phyloP scores from a whole-genome alignment of 176 grass and related monocot genomes.

The Phoenix roebelenii region DNA sequence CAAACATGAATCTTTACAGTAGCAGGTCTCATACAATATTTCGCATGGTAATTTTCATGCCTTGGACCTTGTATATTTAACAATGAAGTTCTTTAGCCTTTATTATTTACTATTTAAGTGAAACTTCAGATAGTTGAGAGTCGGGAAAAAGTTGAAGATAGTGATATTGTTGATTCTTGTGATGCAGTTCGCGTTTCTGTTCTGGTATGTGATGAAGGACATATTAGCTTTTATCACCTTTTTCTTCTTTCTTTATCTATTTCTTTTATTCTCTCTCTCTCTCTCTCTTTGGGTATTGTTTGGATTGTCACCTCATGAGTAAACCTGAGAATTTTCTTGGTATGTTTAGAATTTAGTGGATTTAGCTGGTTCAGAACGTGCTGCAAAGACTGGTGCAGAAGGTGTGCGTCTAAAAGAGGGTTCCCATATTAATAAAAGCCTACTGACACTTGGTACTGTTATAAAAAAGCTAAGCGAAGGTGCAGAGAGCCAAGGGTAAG shows the following conservation, averaged over 20 bases:
- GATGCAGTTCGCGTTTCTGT: constrained; percentile 91
- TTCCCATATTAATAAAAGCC: constrained; percentile 97
- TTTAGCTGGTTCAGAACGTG: constrained; percentile 94
- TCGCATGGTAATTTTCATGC: constrained; percentile 52
- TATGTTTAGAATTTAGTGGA: constrained; percentile 74
- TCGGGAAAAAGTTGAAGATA: constrained; percentile 54
- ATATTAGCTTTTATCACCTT: constrained; percentile 1
- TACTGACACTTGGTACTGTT: constrained; percentile 82
- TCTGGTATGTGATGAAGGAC: constrained; percentile 34
- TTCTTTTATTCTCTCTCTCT: neutral
- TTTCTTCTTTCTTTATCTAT: neutral
- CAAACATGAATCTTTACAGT: constrained; percentile 95
- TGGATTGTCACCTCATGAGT: no score
- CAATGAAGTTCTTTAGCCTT: no score
- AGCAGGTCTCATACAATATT: constrained; percentile 98
- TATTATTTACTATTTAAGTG: neutral
- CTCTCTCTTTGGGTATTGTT: no score
- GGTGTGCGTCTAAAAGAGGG: constrained; percentile 90
- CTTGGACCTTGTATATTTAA: neutral
- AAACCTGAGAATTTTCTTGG: no score
- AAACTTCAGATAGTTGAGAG: constrained; percentile 78
- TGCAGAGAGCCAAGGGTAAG: constrained; percentile 76
- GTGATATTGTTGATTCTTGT: constrained; percentile 45
- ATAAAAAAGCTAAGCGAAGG: constrained; percentile 97
- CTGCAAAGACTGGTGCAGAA: constrained; percentile 93